Conservation (phyloP, 73 alveolate species). For the Tetrahymena thermophila region DNA sequence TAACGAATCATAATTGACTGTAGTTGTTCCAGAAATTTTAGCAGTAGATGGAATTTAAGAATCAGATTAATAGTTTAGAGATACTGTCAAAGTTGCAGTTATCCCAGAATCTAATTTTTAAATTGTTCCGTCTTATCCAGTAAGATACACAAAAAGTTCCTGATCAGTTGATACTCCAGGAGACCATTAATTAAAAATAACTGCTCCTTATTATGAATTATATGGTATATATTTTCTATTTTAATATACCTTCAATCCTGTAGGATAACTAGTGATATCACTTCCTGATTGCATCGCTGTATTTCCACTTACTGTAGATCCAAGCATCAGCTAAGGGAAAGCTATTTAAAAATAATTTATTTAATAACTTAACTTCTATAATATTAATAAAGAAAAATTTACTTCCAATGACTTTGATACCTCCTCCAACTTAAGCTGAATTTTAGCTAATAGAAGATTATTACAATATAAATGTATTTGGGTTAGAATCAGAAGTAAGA, state of each 20-base stretch:
- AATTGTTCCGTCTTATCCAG: not conserved
- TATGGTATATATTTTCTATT: not conserved
- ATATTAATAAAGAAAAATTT: not conserved
- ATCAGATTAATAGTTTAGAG: not conserved
- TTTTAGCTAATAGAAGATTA: not conserved
- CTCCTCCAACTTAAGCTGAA: not conserved
- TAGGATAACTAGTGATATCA: not conserved
- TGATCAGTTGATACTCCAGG: not conserved
- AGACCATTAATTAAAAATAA: not conserved
- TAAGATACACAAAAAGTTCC: not conserved
- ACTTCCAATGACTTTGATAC: not conserved
- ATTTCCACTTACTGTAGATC: not conserved
- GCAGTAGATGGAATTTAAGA: not conserved
- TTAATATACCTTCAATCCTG: not conserved
- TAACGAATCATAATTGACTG: not conserved
- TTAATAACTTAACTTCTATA: not conserved
- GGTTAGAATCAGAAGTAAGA: not conserved
- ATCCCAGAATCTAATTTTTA: not conserved
- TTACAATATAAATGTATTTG: not conserved
- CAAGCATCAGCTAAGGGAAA: not conserved
- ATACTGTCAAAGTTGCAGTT: not conserved
- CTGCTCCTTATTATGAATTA: not conserved
- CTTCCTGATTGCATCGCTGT: not conserved
- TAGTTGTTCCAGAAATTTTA: not conserved
- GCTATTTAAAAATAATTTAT: not conserved